Evolutionary conservation across 2,329 filamentous ascomycete species (phyloP).

Genomic region (Torrubiellomyces zombiae): DNA sequence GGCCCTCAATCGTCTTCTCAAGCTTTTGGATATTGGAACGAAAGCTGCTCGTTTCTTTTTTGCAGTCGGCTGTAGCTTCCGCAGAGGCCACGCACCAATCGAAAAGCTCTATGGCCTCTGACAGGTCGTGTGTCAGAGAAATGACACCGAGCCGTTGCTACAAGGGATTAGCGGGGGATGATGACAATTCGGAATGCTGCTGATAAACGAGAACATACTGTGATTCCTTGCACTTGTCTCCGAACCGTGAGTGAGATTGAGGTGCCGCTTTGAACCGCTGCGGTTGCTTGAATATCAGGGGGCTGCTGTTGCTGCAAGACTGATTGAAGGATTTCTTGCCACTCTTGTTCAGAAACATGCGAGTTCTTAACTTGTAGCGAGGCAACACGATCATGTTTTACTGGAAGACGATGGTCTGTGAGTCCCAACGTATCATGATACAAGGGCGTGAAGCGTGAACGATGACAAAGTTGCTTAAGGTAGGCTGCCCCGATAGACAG

Average conservation of each 20-base stretch:
- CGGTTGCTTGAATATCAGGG: conserved; percentile 41
- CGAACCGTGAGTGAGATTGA: conserved; percentile 45
- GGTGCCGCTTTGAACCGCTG: conserved; percentile 34
- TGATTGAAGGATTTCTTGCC: conserved; percentile 42
- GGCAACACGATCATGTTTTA: conserved; percentile 38
- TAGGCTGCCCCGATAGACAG: background rate
- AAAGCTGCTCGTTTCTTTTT: conserved; percentile 24
- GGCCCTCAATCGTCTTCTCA: conserved; percentile 36
- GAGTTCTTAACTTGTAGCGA: conserved; percentile 36
- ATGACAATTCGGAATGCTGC: conserved; percentile 1
- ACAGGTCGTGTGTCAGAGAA: conserved; percentile 34
- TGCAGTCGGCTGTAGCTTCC: conserved; percentile 26
- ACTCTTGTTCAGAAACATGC: conserved; percentile 44
- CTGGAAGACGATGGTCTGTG: conserved; percentile 13
- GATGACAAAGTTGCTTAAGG: too few relatives aligned
- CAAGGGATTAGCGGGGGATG: conserved; percentile 6
- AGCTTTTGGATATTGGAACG: conserved; percentile 27
- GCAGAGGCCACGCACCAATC: conserved; percentile 52
- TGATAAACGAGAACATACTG: conserved; percentile 26
- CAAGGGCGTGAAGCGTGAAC: background rate
- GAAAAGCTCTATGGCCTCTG: conserved; percentile 46
- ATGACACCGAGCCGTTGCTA: conserved; percentile 57
- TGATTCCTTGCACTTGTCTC: conserved; percentile 51
- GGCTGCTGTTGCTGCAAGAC: conserved; percentile 36
- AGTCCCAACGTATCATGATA: background rate